These are phyloP conservation scores for Cladorrhinum sp. DNA, from an alignment of 2,329 filamentous ascomycete genomes.

Conservation along the genomic window DNA sequence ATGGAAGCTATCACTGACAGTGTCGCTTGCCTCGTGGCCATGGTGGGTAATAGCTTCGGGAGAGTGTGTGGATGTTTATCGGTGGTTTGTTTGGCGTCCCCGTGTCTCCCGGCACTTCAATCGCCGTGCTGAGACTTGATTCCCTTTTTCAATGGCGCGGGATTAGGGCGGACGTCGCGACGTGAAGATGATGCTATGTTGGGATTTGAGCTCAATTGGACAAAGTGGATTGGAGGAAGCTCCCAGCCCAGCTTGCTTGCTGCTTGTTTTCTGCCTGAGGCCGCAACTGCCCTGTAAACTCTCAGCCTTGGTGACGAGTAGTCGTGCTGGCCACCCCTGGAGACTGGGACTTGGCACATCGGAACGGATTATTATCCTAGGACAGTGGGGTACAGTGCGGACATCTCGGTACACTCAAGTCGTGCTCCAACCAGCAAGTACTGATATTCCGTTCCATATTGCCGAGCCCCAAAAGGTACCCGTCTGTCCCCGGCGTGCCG, in stretches of 20 bases:
- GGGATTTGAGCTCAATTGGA: conserved; percentile 22
- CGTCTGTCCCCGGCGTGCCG: conserved; percentile 7
- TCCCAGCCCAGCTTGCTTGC: conserved; percentile 3
- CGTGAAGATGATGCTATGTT: conserved; percentile 11
- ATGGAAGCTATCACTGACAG: conserved; percentile 21
- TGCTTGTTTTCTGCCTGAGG: conserved; percentile 23
- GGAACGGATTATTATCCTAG: conserved; percentile 12
- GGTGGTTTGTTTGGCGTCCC: background rate
- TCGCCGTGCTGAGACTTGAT: conserved; percentile 1
- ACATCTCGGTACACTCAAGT: background rate
- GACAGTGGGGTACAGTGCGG: background rate
- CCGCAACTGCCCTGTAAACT: background rate
- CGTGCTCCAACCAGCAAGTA: background rate
- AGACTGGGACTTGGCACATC: background rate
- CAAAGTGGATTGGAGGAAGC: conserved; percentile 23
- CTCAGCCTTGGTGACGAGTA: background rate
- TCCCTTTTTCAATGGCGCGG: background rate
- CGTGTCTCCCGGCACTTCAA: conserved; percentile 1
- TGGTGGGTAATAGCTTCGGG: conserved; percentile 18
- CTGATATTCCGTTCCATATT: conserved; percentile 16
- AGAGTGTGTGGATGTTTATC: background rate
- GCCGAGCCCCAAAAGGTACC: conserved; percentile 11
- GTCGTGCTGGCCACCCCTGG: background rate
- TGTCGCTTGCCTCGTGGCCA: conserved; percentile 28
- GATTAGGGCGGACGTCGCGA: conserved; percentile 9